phyloP scores from a whole-genome alignment of 2,329 filamentous ascomycete genomes.

The Aspergillus costaricaensis region DNA sequence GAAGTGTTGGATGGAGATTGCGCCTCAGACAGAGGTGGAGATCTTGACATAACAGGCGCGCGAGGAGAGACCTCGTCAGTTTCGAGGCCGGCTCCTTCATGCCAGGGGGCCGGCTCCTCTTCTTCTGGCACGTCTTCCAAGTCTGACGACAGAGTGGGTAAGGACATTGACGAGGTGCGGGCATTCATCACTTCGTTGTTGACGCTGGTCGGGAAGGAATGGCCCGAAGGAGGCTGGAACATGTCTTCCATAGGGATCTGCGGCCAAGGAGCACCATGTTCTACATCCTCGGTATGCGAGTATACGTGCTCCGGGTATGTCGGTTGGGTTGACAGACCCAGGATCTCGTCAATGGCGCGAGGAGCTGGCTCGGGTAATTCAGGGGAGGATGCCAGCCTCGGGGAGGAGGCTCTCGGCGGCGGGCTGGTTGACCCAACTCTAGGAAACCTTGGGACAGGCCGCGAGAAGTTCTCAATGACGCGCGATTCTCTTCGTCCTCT shows the following conservation, averaged over 20 bases:
- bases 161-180: constrained; percentile 45
- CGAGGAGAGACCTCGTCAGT: constrained; percentile 21
- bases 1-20: constrained; percentile 14
- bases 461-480: constrained; percentile 57
- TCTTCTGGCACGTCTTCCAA: constrained; percentile 51
- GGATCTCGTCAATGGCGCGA: constrained; percentile 44
- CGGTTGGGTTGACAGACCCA: constrained; percentile 35
- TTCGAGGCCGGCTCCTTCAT: constrained; percentile 33
- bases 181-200: constrained; percentile 39
- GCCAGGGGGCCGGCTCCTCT: constrained; percentile 40
- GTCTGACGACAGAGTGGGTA: constrained; percentile 43
- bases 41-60: constrained; percentile 21
- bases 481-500: constrained; percentile 37
- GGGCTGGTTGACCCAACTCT: constrained; percentile 43
- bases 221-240: constrained; percentile 32
- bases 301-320: constrained; percentile 36
- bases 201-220: constrained; percentile 47
- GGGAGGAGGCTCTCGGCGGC: constrained; percentile 42
- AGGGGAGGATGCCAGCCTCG: constrained; percentile 31
- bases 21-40: constrained; percentile 10
- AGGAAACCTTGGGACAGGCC: constrained; percentile 49
- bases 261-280: constrained; percentile 16
- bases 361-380: constrained; percentile 39
- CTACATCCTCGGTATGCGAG: constrained; percentile 21
- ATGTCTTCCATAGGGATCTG: constrained; percentile 31